Percentiles rank a stretch among this genome's conserved stretches.
phyloP scores from a whole-genome alignment of 352 stramenopile genomes.

The Phytophthora cactorum region DNA sequence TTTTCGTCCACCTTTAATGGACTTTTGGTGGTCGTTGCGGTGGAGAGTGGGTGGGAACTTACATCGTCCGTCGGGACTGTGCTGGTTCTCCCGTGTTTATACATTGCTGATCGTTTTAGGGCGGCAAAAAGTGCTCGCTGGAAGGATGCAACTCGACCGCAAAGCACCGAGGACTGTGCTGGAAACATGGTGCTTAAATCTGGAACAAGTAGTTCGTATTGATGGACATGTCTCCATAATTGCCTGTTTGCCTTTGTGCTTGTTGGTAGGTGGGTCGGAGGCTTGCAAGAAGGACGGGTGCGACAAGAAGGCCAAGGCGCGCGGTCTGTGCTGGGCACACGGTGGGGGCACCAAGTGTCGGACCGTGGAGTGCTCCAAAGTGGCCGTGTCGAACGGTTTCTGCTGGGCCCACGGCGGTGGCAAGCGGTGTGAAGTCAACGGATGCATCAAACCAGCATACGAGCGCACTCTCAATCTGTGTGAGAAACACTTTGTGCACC shows the following conservation, averaged over 20 bases:
- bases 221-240: too few species aligned
- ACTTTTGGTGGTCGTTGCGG: too few species aligned
- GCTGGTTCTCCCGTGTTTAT: too few species aligned
- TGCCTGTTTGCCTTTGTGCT: background rate
- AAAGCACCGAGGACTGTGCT: slow-evolving; percentile 55
- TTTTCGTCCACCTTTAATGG: too few species aligned
- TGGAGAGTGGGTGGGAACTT: too few species aligned
- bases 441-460: slow-evolving; percentile 50
- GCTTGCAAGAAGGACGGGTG: slow-evolving; percentile 47
- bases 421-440: slow-evolving; percentile 36
- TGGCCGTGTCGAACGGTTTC: slow-evolving; percentile 43
- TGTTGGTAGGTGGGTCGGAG: slow-evolving; percentile 22
- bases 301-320: slow-evolving; percentile 44
- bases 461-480: slow-evolving; percentile 47
- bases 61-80: too few species aligned
- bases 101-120: slow-evolving; percentile 27
- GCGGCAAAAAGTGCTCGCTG: slow-evolving; percentile 53
- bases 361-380: slow-evolving; percentile 39
- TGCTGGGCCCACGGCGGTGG: slow-evolving; percentile 53
- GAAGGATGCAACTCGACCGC: slow-evolving; percentile 52
- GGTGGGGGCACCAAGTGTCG: slow-evolving; percentile 66
- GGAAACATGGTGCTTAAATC: slow-evolving; percentile 33
- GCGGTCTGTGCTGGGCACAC: slow-evolving; percentile 78
- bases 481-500: slow-evolving; percentile 7
- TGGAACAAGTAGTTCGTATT: background rate